Percentiles rank a stretch among this genome's conserved stretches.
Evolutionary conservation across 768 basidiomycete genomes (phyloP).

Genomic region (Pleurotus ostreatus): DNA sequence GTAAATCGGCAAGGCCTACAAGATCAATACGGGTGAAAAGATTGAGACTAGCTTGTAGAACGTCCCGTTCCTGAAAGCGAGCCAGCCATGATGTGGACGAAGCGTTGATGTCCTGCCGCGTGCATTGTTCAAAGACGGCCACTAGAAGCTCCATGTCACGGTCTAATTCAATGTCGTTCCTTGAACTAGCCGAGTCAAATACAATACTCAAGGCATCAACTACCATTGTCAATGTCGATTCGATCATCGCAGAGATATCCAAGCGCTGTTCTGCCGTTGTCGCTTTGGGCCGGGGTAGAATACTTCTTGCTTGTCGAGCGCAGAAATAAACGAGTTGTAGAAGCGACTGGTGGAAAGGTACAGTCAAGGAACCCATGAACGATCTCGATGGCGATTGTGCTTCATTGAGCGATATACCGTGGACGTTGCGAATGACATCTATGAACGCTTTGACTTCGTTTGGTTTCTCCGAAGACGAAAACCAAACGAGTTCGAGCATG

Average conservation of each 20-base stretch:
- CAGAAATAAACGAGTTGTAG: conserved; percentile 82
- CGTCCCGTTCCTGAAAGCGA: conserved; percentile 74
- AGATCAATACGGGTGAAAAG: conserved; percentile 68
- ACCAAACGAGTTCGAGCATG: conserved; percentile 79
- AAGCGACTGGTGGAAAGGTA: conserved; percentile 76
- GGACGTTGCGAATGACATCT: conserved; percentile 56
- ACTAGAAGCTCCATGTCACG: conserved; percentile 79
- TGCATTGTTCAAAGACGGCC: conserved; percentile 81
- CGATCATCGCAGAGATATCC: conserved; percentile 53
- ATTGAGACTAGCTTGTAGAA: conserved; percentile 72
- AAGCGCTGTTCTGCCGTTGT: conserved; percentile 61
- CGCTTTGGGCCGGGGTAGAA: conserved; percentile 43
- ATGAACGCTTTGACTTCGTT: conserved; percentile 57
- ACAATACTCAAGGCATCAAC: conserved; percentile 64
- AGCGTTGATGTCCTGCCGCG: conserved; percentile 58
- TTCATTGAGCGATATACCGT: conserved; percentile 66
- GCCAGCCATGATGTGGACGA: conserved; percentile 78
- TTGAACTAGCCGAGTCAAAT: conserved; percentile 58
- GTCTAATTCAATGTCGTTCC: conserved; percentile 63
- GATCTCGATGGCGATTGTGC: conserved; percentile 72
- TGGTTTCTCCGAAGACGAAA: conserved; percentile 52
- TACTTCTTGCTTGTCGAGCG: conserved; percentile 52
- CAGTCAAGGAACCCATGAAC: conserved; percentile 57
- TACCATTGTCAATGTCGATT: conserved; percentile 58
- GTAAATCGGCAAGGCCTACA: conserved; percentile 63